Conservation (phyloP, 345 rosid genomes). For the Noccaea caerulescens region DNA sequence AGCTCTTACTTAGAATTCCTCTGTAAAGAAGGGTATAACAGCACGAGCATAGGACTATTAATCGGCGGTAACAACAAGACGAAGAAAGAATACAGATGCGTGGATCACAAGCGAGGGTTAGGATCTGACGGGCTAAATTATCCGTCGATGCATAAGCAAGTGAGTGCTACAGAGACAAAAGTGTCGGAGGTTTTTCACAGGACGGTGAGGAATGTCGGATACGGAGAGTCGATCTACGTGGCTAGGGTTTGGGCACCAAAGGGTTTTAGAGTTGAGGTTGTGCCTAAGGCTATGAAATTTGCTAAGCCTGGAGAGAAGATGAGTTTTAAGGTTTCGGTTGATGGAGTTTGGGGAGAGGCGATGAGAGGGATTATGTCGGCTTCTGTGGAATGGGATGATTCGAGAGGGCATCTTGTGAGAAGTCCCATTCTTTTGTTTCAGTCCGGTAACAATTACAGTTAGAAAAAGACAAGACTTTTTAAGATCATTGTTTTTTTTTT, state of each 20-base stretch:
- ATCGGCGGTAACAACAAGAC: constrained; percentile 38
- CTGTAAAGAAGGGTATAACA: constrained; percentile 77
- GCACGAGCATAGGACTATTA: constrained; percentile 60
- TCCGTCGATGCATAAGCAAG: constrained; percentile 75
- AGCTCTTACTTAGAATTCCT: constrained; percentile 62
- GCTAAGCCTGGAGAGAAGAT: constrained; percentile 36
- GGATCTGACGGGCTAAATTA: constrained; percentile 87
- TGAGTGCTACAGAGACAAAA: constrained; percentile 28
- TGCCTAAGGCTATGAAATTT: constrained; percentile 56
- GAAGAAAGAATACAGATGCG: constrained; percentile 56
- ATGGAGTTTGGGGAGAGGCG: constrained; percentile 46
- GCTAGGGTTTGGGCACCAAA: constrained; percentile 57
- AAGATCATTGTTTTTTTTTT: neutral
- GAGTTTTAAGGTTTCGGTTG: constrained; percentile 59
- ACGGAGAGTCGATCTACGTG: constrained; percentile 50
- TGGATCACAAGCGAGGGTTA: constrained; percentile 47
- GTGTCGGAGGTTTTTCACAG: constrained; percentile 63
- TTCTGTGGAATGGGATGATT: constrained; percentile 65
- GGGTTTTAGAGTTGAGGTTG: constrained; percentile 54
- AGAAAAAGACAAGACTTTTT: neutral
- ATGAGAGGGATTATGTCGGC: constrained; percentile 51
- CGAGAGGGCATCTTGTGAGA: constrained; percentile 53
- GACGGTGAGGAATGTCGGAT: constrained; percentile 64
- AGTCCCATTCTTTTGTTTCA: constrained; percentile 59
- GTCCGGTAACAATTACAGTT: constrained; percentile 3